Evolutionary conservation across 2,329 filamentous ascomycete species (phyloP).

Genomic region (Phaeosphaeriaceae sp.): DNA sequence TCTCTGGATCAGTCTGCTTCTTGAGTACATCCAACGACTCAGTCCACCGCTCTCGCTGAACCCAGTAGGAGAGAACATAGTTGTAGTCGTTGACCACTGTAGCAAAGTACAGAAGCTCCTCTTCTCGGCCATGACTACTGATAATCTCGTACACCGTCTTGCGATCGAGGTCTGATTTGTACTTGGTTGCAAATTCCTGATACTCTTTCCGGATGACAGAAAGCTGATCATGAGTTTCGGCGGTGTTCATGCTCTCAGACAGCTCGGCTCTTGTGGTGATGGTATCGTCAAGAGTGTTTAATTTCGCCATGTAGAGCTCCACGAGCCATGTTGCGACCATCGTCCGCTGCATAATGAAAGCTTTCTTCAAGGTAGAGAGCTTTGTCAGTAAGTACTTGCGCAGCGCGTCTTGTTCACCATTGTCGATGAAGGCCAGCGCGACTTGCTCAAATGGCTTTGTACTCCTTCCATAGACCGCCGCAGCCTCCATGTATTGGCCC

Average conservation of each 20-base stretch:
- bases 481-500: slow-evolving; percentile 84
- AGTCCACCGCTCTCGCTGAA: slow-evolving; percentile 90
- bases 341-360: slow-evolving; percentile 86
- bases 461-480: slow-evolving; percentile 89
- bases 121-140: slow-evolving; percentile 91
- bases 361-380: slow-evolving; percentile 80
- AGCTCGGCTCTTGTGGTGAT: slow-evolving; percentile 89
- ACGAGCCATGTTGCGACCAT: slow-evolving; percentile 97
- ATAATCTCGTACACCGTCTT: slow-evolving; percentile 96
- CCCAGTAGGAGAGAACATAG: slow-evolving; percentile 96
- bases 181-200: slow-evolving; percentile 83
- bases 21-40: slow-evolving; percentile 89
- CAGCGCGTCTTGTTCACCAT: slow-evolving; percentile 86
- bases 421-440: slow-evolving; percentile 87
- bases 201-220: slow-evolving; percentile 77
- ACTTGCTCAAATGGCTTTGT: slow-evolving; percentile 98
- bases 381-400: slow-evolving; percentile 89
- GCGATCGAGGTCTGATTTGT: slow-evolving; percentile 86
- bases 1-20: slow-evolving; percentile 87
- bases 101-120: slow-evolving; percentile 90
- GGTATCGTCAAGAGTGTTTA: slow-evolving; percentile 92
- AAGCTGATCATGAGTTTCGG: slow-evolving; percentile 75
- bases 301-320: slow-evolving; percentile 95
- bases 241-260: slow-evolving; percentile 72
- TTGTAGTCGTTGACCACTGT: slow-evolving; percentile 89